These are phyloP conservation scores for Neonectria coccinea DNA, from an alignment of 2,329 filamentous ascomycete species.

Conservation along the genomic window DNA sequence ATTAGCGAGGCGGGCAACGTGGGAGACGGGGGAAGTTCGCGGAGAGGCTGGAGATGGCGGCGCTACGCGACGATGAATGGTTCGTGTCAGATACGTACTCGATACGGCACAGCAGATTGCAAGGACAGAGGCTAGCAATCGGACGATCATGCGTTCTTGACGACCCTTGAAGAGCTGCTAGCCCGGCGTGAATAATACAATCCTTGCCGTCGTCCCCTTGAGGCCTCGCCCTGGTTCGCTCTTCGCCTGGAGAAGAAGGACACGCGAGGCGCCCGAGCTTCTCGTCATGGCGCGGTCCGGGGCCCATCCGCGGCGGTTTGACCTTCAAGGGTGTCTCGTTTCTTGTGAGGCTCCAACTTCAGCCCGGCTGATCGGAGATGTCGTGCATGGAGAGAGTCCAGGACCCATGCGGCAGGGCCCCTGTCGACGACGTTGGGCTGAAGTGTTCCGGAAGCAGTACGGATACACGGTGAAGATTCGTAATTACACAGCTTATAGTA, in stretches of 20 bases:
- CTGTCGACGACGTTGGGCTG: conserved; percentile 20
- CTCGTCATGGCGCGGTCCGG: conserved; percentile 5
- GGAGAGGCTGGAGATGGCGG: conserved; percentile 34
- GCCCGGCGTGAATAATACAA: conserved; percentile 1
- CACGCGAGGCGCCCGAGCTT: conserved; percentile 30
- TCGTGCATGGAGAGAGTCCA: conserved; percentile 42
- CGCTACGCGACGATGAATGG: conserved; percentile 40
- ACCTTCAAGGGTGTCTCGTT: conserved; percentile 6
- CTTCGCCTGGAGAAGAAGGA: conserved; percentile 26
- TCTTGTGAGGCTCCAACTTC: conserved; percentile 40
- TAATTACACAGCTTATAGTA: not conserved
- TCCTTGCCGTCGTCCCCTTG: not conserved
- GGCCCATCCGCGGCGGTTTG: conserved; percentile 18
- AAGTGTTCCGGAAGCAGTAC: not conserved
- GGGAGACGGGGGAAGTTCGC: conserved; percentile 24
- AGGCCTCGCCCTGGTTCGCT: conserved; percentile 11
- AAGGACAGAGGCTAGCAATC: conserved; percentile 23
- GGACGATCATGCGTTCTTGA: conserved; percentile 34
- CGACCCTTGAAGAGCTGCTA: not conserved
- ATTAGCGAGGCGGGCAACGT: conserved; percentile 26
- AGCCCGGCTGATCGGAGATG: conserved; percentile 41
- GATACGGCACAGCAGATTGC: conserved; percentile 27
- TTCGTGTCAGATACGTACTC: conserved; percentile 39
- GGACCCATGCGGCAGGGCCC: conserved; percentile 35
- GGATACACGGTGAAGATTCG: not conserved